Conservation (phyloP, 1,139 yeast genomes). For the Geotrichum phurueaensis region DNA sequence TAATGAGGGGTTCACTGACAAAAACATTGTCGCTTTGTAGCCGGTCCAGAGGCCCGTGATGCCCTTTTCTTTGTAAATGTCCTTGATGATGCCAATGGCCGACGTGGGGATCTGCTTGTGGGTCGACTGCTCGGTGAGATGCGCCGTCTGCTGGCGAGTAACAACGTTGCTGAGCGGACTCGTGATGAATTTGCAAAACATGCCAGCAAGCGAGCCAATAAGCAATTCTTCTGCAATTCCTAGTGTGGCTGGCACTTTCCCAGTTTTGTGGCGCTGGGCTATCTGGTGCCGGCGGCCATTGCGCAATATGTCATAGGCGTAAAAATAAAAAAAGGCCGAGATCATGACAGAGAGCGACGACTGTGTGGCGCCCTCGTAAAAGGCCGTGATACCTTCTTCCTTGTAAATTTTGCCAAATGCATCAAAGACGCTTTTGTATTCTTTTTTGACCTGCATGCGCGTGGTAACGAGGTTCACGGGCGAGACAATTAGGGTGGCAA, state of each 20-base stretch:
- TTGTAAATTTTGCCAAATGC: conserved; percentile 51
- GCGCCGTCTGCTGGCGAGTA: conserved; percentile 33
- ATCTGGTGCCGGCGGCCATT: conserved; percentile 75
- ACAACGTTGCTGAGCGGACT: conserved; percentile 33
- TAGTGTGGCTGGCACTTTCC: conserved; percentile 65
- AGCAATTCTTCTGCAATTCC: conserved; percentile 84
- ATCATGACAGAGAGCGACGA: conserved; percentile 32
- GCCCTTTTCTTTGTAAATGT: conserved; percentile 56
- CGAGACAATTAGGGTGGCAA: conserved; percentile 67
- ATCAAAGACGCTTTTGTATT: conserved; percentile 52
- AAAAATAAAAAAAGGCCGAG: conserved; percentile 44
- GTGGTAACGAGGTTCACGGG: conserved; percentile 73
- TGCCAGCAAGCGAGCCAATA: conserved; percentile 74
- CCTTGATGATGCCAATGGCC: conserved; percentile 35
- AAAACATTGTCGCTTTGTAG: conserved; percentile 59
- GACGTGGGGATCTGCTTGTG: conserved; percentile 8
- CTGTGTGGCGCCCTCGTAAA: conserved; percentile 61
- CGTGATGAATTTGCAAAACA: conserved; percentile 34
- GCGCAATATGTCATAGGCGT: conserved; percentile 80
- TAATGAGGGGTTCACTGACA: conserved; percentile 70
- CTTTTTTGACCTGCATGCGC: conserved; percentile 50
- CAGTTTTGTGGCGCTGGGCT: conserved; percentile 71
- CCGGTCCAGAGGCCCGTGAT: conserved; percentile 72
- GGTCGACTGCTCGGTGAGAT: conserved; percentile 2
- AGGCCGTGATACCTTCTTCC: conserved; percentile 47